Evolutionary conservation across 805 yeast species (phyloP), one percentile per base, ranked within the genome.

Genomic region (Wickerhamiella australiensis): DNA sequence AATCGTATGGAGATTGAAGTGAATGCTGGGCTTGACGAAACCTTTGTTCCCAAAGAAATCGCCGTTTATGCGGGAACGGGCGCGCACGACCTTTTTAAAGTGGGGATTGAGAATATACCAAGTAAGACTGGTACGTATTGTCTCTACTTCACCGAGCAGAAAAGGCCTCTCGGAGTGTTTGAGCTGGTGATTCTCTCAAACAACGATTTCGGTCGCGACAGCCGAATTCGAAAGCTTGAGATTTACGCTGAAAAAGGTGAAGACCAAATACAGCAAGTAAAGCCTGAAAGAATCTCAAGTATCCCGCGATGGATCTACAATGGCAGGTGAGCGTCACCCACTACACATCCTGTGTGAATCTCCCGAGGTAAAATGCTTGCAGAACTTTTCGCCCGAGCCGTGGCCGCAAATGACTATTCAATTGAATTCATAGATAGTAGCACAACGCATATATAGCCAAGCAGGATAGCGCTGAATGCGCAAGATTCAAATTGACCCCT

Each of bases 11-110:
- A 85, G 0, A 59, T 92, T 4, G 90, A 78, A 64, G 74, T 83
- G 15, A 85, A 87, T 57, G 78, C 74, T 56, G 62, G 68, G 3
- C 66, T 77, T 4, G 98, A 92, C 63, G 97, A 92, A 63, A 83
- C 95, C 15, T 92, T 92, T 60, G 86, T 97, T 0, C 98, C 98
- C 1, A 73, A 79, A 7, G 73, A 73, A 53, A 72, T 86, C 29
- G 65, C 68, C 9, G 70, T 86, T 3, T 64, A 73, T 57, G 85
- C 92, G 0, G 95, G 95, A 0, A 76, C 79, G 27, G 94, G 90
- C 15, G 78, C 79, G 27, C 85, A 84, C 69, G 92, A 84, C 58
- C 65, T 85, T 52, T 5, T 33, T 9, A n/a, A 33, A n/a, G n/a
- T 33, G 6, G 9, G 20, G 5, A 33, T 20, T 11, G 21, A 33